These are phyloP conservation scores for Pseudoscleropodium purum DNA, from an alignment of 225 moss, liverwort and hornwort genomes.

Conservation along the genomic window DNA sequence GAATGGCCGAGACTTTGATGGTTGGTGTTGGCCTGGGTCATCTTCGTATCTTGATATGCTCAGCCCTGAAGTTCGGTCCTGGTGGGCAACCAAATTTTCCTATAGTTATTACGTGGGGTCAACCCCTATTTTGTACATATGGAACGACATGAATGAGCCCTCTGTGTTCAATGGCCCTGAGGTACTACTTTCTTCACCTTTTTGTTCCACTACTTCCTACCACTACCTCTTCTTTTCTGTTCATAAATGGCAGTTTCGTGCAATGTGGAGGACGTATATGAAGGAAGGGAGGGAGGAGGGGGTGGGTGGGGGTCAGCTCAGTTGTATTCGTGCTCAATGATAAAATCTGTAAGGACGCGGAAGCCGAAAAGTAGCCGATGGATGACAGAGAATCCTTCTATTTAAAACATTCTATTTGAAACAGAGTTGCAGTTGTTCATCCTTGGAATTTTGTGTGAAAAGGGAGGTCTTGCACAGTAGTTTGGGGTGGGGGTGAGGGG, in stretches of 20 bases:
- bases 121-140: constrained; percentile 75
- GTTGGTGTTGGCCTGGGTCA: constrained; percentile 99
- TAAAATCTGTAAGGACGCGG: background rate
- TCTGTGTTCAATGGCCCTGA: constrained; percentile 99
- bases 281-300: background rate
- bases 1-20: constrained; percentile 72
- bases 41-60: constrained; percentile 97
- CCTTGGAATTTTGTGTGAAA: background rate
- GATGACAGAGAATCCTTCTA: background rate
- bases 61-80: constrained; percentile 64
- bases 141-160: constrained; percentile 99
- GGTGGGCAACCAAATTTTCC: constrained; percentile 94
- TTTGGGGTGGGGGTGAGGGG: too few relatives aligned
- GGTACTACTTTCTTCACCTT: constrained; percentile 32
- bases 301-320: background rate
- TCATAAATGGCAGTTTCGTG: background rate
- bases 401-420: background rate
- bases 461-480: background rate
- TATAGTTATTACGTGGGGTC: constrained; percentile 68
- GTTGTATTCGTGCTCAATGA: background rate
- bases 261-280: background rate
- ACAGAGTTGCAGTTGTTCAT: background rate
- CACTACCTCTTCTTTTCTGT: background rate
- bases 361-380: background rate
- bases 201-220: background rate